Evolutionary conservation across 192 early-diverging fungal genomes (phyloP).

Genomic region (Phlyctochytrium arcticum): DNA sequence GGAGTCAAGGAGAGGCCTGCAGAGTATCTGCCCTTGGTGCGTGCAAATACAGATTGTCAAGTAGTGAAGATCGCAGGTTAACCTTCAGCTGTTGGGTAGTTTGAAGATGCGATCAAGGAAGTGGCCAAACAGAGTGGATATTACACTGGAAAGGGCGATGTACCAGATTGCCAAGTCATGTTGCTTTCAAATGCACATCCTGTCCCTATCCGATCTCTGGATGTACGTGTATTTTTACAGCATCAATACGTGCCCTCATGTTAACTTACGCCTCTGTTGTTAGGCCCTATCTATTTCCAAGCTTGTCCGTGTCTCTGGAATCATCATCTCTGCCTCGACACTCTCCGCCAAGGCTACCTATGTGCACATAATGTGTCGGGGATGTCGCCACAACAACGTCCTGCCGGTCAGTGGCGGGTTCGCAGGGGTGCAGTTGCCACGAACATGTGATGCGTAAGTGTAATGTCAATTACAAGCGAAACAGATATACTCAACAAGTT

Average conservation of each 20-base stretch:
- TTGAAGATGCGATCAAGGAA: constrained; percentile 81
- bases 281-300: constrained; percentile 83
- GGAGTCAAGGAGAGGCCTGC: constrained; percentile 72
- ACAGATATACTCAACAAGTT: no score
- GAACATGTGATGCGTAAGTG: constrained; percentile 83
- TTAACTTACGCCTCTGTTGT: background rate
- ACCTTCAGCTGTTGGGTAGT: no score
- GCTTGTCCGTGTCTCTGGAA: constrained; percentile 91
- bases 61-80: no score
- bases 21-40: constrained; percentile 76
- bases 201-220: constrained; percentile 84
- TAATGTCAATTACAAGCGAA: no score
- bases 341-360: constrained; percentile 83
- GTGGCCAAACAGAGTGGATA: constrained; percentile 69
- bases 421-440: constrained; percentile 76
- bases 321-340: constrained; percentile 89
- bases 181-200: constrained; percentile 80
- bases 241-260: background rate
- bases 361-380: constrained; percentile 84
- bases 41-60: constrained; percentile 1
- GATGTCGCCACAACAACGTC: constrained; percentile 77
- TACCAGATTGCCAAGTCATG: constrained; percentile 87
- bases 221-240: constrained; percentile 66
- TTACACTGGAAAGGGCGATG: constrained; percentile 44
- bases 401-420: constrained; percentile 83